Base-by-base conservation (phyloP, 768 basidiomycete genomes). In the Leccinum boreale region DNA sequence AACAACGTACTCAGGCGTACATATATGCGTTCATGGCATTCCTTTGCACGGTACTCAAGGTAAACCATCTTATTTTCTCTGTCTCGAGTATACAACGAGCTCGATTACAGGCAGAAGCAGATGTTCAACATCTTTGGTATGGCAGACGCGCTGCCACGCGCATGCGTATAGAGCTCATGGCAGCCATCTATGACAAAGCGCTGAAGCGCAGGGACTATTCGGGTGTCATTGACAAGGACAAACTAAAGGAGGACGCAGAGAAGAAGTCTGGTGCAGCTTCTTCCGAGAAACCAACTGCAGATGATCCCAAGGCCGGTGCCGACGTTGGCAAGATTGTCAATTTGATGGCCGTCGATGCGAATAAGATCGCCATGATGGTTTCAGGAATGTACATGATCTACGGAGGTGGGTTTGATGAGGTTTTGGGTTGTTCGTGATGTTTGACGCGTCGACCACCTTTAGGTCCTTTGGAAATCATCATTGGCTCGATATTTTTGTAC, bases 281-380 rank as follows among this genome's bases (percentile, higher is more conserved):
- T 8, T 56, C 62, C 4, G 50, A 79, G 73, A 66, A 70, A 51
- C 33, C 66, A 15, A 57, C 64, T 45, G 67, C 60, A 53, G 74
- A 75, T 58, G 77, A 90, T 29, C 82, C 85, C 1, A 87, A 83
- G 62, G 81, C 87, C 1, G 89, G 91, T 15, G 94, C 94, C 8
- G 90, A 93, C 68, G 79, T 90, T 12, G 94, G 94, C 12, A 94
- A 94, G 70, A 91, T 95, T 53, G 90, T 94, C 55, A 92, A 92
- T 62, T 73, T 94, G 35, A 95, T 95, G 92, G 85, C 89, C 14
- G 85, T 83, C 7, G 90, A 92, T 67, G 85, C 86, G 3, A 87
- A 85, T 65, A 74, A 79, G 77, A 71, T 88, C 56, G 74, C 83
- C 3, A 77, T 78, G 74, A 83, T 79, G 54, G 62, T 77, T 7